Conservation (phyloP, 805 yeast species). For the Isabelozyma rhagii region DNA sequence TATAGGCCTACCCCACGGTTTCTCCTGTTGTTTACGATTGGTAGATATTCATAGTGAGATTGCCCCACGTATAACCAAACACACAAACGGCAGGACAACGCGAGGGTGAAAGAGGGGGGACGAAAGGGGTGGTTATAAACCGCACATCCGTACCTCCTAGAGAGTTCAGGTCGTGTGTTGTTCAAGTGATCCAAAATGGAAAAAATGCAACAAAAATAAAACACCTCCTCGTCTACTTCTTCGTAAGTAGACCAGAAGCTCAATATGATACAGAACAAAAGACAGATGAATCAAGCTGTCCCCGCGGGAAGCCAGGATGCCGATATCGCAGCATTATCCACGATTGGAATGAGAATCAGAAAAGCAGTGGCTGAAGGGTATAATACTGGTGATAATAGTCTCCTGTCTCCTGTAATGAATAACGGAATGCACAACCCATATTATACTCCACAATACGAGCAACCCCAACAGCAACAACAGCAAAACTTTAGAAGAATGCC, state of each 20-base stretch:
- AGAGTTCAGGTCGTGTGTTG: background rate
- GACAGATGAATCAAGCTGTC: conserved; percentile 24
- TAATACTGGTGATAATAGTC: conserved; percentile 11
- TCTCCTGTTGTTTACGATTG: background rate
- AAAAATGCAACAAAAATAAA: background rate
- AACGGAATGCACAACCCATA: background rate
- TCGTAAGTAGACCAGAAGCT: background rate
- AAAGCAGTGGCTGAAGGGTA: conserved; percentile 66
- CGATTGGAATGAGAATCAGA: conserved; percentile 70
- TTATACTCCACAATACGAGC: background rate
- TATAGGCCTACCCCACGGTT: conserved; percentile 7
- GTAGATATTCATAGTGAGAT: background rate
- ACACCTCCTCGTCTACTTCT: no score
- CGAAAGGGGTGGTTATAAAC: background rate
- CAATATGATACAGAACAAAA: conserved; percentile 14
- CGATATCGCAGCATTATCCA: conserved; percentile 41
- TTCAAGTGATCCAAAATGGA: background rate
- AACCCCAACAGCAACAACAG: conserved; percentile 1
- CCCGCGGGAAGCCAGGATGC: conserved; percentile 9
- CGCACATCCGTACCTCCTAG: background rate
- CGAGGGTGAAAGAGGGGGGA: background rate
- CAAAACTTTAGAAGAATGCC: conserved; percentile 27
- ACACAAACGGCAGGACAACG: background rate
- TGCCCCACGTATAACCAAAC: background rate
- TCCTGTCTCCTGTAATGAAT: conserved; percentile 5